phyloP scores from a whole-genome alignment of 2,329 filamentous ascomycete genomes.

The Lasiodiplodia sp. region DNA sequence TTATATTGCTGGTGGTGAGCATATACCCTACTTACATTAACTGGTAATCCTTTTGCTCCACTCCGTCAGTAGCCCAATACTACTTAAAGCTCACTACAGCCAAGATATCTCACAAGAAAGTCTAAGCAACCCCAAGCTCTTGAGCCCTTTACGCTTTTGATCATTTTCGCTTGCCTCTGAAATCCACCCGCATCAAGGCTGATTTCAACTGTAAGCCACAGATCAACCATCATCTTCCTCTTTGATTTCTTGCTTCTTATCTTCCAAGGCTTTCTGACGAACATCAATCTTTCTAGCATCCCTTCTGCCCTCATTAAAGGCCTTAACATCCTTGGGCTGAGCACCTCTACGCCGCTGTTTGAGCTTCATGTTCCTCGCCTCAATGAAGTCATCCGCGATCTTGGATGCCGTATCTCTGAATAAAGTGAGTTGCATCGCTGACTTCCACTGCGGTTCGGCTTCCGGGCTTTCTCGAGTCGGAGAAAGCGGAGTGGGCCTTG shows the following conservation, averaged over 20 bases:
- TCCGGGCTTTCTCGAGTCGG: not conserved
- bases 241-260: not conserved
- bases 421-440: not conserved
- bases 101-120: too few species aligned
- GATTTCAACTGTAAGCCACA: too few species aligned
- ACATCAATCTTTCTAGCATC: slow-evolving; percentile 10
- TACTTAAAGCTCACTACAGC: too few species aligned
- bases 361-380: not conserved
- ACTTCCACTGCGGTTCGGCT: not conserved
- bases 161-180: not conserved
- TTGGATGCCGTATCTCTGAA: not conserved
- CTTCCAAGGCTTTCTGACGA: not conserved
- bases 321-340: not conserved
- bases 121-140: not conserved
- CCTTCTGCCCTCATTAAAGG: not conserved
- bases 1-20: too few species aligned
- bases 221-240: not conserved
- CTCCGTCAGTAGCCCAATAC: too few species aligned
- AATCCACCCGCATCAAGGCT: too few species aligned
- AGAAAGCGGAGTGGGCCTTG: not conserved
- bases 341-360: not conserved
- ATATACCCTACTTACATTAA: too few species aligned
- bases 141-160: not conserved
- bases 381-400: slow-evolving; percentile 1
- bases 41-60: too few species aligned